A percentile compares a stretch with the other conserved stretches of the same genome.
phyloP scores from a whole-genome alignment of 148 eudicot genomes.

The Nepenthes mirabilis region DNA sequence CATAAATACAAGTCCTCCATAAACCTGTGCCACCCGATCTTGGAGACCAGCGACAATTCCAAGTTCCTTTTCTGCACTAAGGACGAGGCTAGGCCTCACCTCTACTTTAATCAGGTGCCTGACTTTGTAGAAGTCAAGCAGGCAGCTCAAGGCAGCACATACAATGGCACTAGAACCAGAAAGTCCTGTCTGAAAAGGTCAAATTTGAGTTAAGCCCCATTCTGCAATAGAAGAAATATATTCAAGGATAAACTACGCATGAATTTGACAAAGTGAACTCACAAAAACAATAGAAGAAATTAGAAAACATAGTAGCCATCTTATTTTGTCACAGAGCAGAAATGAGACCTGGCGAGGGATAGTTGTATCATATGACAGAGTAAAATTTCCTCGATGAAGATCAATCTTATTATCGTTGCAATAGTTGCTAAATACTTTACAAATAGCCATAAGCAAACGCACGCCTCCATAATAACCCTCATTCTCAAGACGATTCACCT shows the following conservation, averaged over 20 bases:
- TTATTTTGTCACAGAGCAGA: neutral
- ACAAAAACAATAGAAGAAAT: neutral
- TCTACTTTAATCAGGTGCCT: slow-evolving; percentile 59
- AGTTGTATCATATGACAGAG: slow-evolving; percentile 80
- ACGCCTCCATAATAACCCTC: slow-evolving; percentile 98
- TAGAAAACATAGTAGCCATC: neutral
- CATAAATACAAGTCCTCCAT: slow-evolving; percentile 93
- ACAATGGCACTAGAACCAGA: slow-evolving; percentile 96
- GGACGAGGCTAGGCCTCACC: slow-evolving; percentile 72
- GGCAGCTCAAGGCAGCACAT: slow-evolving; percentile 91
- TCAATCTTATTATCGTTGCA: slow-evolving; percentile 53
- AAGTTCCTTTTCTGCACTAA: slow-evolving; percentile 87
- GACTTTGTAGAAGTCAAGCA: slow-evolving; percentile 79
- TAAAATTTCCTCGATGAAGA: slow-evolving; percentile 54
- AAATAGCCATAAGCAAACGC: slow-evolving; percentile 85
- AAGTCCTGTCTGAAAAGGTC: slow-evolving; percentile 64
- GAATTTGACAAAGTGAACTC: neutral
- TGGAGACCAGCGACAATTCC: slow-evolving; percentile 98
- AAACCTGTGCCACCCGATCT: slow-evolving; percentile 91
- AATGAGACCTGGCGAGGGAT: slow-evolving; percentile 86
- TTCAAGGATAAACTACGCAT: neutral
- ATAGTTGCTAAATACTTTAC: slow-evolving; percentile 65
- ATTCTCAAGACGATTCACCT: slow-evolving; percentile 57
- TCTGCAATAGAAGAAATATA: neutral
- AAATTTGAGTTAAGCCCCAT: slow-evolving; percentile 2